A percentile compares a stretch with the other conserved stretches of the same genome.
Conservation (phyloP, 345 rosid species). For the Hypericum androsaemum region DNA sequence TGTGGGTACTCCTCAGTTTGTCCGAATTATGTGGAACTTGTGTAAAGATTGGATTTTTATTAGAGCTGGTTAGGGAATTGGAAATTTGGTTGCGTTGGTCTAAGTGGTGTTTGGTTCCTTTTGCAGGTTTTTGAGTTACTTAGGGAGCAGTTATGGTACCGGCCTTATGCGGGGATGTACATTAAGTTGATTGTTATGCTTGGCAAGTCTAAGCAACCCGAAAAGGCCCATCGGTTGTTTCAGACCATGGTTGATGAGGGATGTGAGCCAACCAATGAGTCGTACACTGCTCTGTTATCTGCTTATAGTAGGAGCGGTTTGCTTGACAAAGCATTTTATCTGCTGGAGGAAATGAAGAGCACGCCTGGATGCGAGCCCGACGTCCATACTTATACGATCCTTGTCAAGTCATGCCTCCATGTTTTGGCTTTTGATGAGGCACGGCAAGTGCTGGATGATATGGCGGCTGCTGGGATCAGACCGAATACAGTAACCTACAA, state of each 20-base stretch:
- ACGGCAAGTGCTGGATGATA: constrained; percentile 55
- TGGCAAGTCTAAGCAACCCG: constrained; percentile 85
- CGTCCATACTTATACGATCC: constrained; percentile 86
- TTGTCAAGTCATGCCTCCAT: constrained; percentile 81
- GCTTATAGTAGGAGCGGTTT: constrained; percentile 71
- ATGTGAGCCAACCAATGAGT: constrained; percentile 51
- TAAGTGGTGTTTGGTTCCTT: no score
- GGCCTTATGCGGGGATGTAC: constrained; percentile 52
- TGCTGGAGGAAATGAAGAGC: constrained; percentile 68
- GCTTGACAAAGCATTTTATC: constrained; percentile 52
- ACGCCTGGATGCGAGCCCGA: constrained; percentile 63
- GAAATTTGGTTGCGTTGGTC: no score
- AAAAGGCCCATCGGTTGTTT: constrained; percentile 68
- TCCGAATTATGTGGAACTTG: neutral
- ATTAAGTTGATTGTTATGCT: constrained; percentile 82
- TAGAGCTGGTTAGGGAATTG: no score
- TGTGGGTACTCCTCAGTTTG: no score
- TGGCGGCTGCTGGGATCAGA: constrained; percentile 53
- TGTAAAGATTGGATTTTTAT: neutral
- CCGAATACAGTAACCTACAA: constrained; percentile 78
- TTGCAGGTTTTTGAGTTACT: constrained; percentile 68
- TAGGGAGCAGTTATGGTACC: constrained; percentile 81
- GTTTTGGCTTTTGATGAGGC: constrained; percentile 56
- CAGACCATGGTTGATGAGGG: constrained; percentile 68
- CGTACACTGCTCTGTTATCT: constrained; percentile 69